Conservation (phyloP, 225 moss, liverwort and hornwort genomes). For the Climacium dendroides region DNA sequence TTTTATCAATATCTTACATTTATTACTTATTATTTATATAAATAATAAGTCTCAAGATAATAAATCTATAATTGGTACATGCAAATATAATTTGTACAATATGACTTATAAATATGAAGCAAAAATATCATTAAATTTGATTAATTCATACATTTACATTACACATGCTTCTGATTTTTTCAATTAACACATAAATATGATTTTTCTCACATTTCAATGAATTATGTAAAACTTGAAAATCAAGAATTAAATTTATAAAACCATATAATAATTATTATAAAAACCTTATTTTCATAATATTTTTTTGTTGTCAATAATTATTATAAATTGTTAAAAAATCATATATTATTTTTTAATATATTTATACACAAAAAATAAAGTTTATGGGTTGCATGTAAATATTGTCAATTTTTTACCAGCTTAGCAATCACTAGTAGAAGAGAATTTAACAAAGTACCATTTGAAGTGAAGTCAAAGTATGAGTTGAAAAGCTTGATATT, state of each 20-base stretch:
- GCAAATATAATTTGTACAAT: not conserved
- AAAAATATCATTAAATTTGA: not conserved
- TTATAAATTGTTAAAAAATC: not conserved
- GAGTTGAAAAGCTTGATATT: not conserved
- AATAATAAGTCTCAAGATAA: too few species aligned
- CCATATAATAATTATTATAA: not conserved
- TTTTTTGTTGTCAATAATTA: not conserved
- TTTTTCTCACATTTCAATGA: too few species aligned
- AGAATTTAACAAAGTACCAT: too few species aligned
- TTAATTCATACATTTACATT: not conserved
- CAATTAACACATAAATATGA: too few species aligned
- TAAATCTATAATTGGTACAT: not conserved
- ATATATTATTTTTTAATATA: too few species aligned
- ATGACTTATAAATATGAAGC: too few species aligned
- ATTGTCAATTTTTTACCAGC: not conserved
- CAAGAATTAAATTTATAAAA: too few species aligned
- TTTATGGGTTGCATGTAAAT: not conserved
- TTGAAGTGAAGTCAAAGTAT: not conserved
- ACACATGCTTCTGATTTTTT: not conserved
- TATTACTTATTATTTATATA: too few species aligned
- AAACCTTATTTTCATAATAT: accelerated
- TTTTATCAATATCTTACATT: not conserved
- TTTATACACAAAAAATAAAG: not conserved
- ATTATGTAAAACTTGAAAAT: not conserved
- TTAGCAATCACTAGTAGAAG: not conserved